phyloP scores from a whole-genome alignment of 768 basidiomycete species.

The Mrakia gelida region DNA sequence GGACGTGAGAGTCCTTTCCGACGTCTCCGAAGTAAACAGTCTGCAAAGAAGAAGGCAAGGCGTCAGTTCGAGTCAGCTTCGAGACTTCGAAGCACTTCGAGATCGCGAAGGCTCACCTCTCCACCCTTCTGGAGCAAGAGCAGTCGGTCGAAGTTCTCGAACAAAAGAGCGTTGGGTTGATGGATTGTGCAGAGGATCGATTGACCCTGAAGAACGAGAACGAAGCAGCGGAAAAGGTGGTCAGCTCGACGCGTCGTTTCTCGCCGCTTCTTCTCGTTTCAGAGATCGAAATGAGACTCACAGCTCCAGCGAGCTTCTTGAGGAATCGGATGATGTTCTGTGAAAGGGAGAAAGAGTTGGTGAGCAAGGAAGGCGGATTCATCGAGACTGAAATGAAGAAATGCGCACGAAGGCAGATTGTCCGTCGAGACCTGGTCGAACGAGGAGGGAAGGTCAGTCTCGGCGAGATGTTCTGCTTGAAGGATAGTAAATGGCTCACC shows the following conservation, averaged over 20 bases:
- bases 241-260: too few relatives aligned
- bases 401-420: constrained; percentile 64
- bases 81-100: too few relatives aligned
- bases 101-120: constrained; percentile 38
- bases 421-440: constrained; percentile 53
- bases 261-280: not conserved
- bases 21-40: constrained; percentile 68
- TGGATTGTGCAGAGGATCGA: constrained; percentile 40
- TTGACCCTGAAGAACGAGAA: not conserved
- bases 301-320: constrained; percentile 33
- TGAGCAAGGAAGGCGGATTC: too few relatives aligned
- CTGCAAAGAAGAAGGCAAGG: constrained; percentile 67
- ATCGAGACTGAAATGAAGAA: too few relatives aligned
- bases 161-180: constrained; percentile 80
- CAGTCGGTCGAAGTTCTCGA: constrained; percentile 74
- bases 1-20: constrained; percentile 52
- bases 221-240: too few relatives aligned
- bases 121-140: constrained; percentile 75
- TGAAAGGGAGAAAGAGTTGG: too few relatives aligned
- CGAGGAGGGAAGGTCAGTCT: too few relatives aligned
- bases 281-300: not conserved
- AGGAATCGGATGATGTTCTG: constrained; percentile 57
- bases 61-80: constrained; percentile 58
- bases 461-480: too few relatives aligned
- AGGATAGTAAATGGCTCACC: constrained; percentile 29